Conservation (phyloP, 2,329 filamentous ascomycete genomes). For the Purpureocillium takamizusanense region DNA sequence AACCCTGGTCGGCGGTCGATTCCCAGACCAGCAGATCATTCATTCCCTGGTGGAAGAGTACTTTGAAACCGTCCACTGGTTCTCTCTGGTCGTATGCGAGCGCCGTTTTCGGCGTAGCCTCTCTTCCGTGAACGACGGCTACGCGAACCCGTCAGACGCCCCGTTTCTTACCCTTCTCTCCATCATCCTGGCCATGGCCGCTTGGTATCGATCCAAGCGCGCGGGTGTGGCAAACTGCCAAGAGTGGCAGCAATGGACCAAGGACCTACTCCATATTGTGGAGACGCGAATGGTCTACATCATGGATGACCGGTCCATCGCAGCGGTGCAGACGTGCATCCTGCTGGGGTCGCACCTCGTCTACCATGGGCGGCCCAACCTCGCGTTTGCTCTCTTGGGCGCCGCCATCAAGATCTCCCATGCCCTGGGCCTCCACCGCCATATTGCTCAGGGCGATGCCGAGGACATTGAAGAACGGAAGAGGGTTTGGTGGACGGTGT, state of each 20-base stretch:
- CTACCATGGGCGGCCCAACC: slow-evolving; percentile 30
- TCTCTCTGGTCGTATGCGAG: slow-evolving; percentile 31
- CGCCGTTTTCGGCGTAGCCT: slow-evolving; percentile 26
- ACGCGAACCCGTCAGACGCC: slow-evolving; percentile 21
- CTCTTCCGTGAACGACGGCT: slow-evolving; percentile 20
- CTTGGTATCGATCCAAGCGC: slow-evolving; percentile 1
- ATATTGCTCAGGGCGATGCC: slow-evolving; percentile 11
- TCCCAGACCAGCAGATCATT: slow-evolving; percentile 2
- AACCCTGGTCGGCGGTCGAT: slow-evolving; percentile 2
- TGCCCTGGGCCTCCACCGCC: neutral
- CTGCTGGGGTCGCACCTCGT: slow-evolving; percentile 29
- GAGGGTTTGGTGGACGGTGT: slow-evolving; percentile 31
- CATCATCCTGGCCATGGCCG: slow-evolving; percentile 17
- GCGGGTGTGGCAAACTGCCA: too few relatives aligned
- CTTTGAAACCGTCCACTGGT: slow-evolving; percentile 32
- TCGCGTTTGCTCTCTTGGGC: slow-evolving; percentile 25
- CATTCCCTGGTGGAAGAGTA: slow-evolving; percentile 25
- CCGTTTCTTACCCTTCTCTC: slow-evolving; percentile 26
- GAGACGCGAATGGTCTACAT: slow-evolving; percentile 26
- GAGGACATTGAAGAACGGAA: slow-evolving; percentile 24
- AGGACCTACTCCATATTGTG: slow-evolving; percentile 8
- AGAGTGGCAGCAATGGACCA: slow-evolving; percentile 1
- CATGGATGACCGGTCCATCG: slow-evolving; percentile 28
- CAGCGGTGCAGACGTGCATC: slow-evolving; percentile 25
- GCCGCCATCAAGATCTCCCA: slow-evolving; percentile 21